Percentiles rank a stretch among this genome's conserved stretches.
Conservation (phyloP, 2,329 filamentous ascomycete species). For the Dactylellina sp. region DNA sequence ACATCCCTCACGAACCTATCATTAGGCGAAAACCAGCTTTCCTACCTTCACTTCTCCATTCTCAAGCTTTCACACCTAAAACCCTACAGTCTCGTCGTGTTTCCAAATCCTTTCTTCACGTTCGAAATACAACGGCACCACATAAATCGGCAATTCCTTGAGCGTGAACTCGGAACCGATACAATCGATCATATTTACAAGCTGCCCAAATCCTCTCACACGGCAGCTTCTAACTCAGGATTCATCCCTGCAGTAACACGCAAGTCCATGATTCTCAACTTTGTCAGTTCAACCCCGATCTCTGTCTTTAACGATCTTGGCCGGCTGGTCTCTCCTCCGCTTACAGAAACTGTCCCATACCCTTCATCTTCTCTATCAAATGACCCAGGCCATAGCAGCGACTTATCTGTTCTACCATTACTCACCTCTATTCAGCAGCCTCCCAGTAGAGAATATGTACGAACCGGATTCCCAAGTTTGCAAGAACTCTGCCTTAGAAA, state of each 20-base stretch:
- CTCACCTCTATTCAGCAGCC: constrained; percentile 3
- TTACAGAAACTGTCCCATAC: constrained; percentile 3
- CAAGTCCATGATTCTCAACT: constrained; percentile 4
- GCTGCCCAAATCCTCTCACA: constrained; percentile 3
- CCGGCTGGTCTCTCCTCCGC: constrained; percentile 10
- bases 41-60: constrained; percentile 35
- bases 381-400: too few relatives aligned
- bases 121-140: background rate
- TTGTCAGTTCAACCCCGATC: constrained; percentile 35
- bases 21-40: constrained; percentile 18
- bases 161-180: background rate
- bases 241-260: constrained; percentile 8
- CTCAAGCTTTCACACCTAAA: constrained; percentile 13
- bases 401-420: background rate
- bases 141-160: background rate
- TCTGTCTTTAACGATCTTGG: constrained; percentile 33
- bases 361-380: constrained; percentile 17
- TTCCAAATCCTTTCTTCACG: constrained; percentile 33
- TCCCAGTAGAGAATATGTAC: background rate
- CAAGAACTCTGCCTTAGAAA: constrained; percentile 34
- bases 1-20: constrained; percentile 13
- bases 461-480: constrained; percentile 12
- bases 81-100: background rate
- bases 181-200: background rate
- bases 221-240: background rate